These are phyloP conservation scores for Myriangium duriaei DNA, from an alignment of 2,329 filamentous ascomycete species.

Conservation along the genomic window DNA sequence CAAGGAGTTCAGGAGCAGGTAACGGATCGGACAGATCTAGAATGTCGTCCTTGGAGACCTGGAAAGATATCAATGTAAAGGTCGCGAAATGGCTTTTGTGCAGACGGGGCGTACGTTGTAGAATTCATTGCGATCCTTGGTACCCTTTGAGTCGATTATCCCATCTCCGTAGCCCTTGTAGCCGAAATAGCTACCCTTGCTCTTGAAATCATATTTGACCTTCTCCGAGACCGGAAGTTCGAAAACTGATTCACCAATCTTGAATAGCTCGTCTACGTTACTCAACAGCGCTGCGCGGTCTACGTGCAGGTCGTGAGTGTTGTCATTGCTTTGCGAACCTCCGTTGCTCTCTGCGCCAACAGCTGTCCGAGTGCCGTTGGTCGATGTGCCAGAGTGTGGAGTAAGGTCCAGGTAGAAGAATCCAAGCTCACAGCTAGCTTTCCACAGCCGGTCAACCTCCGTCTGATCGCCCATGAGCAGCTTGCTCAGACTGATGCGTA, in stretches of 20 bases:
- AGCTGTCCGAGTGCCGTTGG: not conserved
- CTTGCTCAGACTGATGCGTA: slow-evolving; percentile 27
- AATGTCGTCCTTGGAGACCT: slow-evolving; percentile 42
- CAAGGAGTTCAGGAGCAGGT: slow-evolving; percentile 32
- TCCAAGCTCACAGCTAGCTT: slow-evolving; percentile 34
- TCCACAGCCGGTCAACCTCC: slow-evolving; percentile 26
- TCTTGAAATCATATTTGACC: slow-evolving; percentile 41
- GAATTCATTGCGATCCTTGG: slow-evolving; percentile 40
- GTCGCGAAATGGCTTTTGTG: too few species aligned
- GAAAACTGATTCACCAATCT: slow-evolving; percentile 35
- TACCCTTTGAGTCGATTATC: slow-evolving; percentile 36
- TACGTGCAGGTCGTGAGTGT: slow-evolving; percentile 10
- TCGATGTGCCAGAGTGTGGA: slow-evolving; percentile 7
- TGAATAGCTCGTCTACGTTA: slow-evolving; percentile 35
- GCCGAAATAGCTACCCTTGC: slow-evolving; percentile 40
- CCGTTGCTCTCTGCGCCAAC: slow-evolving; percentile 1
- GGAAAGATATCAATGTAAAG: too few species aligned
- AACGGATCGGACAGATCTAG: slow-evolving; percentile 28
- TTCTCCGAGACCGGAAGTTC: slow-evolving; percentile 39
- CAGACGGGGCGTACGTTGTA: slow-evolving; percentile 40
- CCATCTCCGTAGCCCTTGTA: slow-evolving; percentile 34
- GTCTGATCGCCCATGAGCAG: slow-evolving; percentile 21
- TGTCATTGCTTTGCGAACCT: not conserved
- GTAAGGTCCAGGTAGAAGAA: slow-evolving; percentile 46
- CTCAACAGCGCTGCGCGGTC: slow-evolving; percentile 29